Base-by-base conservation (phyloP, 495 filamentous ascomycete genomes). In the Letharia lupina region DNA sequence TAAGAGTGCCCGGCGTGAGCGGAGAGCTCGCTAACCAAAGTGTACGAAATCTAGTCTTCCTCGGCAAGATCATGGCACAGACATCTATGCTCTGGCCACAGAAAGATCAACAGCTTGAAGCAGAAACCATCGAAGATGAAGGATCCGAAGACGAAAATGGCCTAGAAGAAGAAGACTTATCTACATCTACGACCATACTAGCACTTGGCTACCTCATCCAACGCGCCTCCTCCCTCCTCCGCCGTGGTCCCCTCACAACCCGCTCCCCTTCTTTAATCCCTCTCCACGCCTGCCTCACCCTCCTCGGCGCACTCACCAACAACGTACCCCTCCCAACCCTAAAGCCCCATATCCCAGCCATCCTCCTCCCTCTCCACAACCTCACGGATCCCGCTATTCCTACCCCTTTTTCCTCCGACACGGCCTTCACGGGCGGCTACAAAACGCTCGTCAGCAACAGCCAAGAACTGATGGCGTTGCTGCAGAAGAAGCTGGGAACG, bases 401-500 rank as follows among this genome's bases (percentile, higher is more conserved):
- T 0, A 76, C 81, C 3, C 87, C 89, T 0, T 84, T 84, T 23
- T 74, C 77, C 9, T 74, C 77, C 10, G 87, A 93, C 71, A 78
- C 84, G 52, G 74, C 74, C 1, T 94, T 91, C 81, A 85, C 81
- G 68, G 80, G 84, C 28, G 78, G 80, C 3, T 87, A 89, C 76
- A 86, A 89, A 71, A 73, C 79, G 4, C 78, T 98, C 23, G 83
- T 87, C 52, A 78, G 82, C 28, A 88, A 86, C 61, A 86, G 87
- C 23, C 82, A 85, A 59, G 89, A 91, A 69, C 75, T 93, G 13
- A 81, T 96, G 73, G 86, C 88, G 62, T 72, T 79, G 33, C 72
- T 98, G 65, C 91, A 96, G 78, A 86, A 85, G 77, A 90, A 90
- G 71, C 77, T 96, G 59, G 94, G 93, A n/a, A 90, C 88, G 7